These are phyloP conservation scores for Rhodotorula mucilaginosa DNA, from an alignment of 1,284 basidiomycete genomes.

Conservation along the genomic window DNA sequence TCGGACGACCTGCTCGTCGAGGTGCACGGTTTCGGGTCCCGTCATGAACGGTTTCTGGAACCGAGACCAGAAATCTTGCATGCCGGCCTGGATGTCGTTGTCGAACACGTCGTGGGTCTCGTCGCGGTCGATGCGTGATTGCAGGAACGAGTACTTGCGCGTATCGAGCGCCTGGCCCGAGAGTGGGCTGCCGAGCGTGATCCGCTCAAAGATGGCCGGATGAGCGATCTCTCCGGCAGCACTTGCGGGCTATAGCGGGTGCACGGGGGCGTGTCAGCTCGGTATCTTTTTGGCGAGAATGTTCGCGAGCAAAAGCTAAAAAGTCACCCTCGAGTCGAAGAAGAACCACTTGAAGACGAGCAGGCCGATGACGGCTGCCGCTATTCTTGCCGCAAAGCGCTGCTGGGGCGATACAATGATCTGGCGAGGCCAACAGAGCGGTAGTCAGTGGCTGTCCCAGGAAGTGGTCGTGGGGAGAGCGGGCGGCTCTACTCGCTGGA, in stretches of 20 bases:
- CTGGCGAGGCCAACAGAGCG: constrained; percentile 9
- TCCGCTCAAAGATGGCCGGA: constrained; percentile 67
- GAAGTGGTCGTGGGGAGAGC: no score
- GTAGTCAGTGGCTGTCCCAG: not conserved
- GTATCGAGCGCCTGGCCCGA: constrained; percentile 76
- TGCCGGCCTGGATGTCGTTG: constrained; percentile 69
- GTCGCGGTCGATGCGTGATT: constrained; percentile 59
- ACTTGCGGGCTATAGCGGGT: constrained; percentile 32
- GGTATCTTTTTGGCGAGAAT: not conserved
- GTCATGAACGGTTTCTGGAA: constrained; percentile 70
- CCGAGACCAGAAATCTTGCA: constrained; percentile 81
- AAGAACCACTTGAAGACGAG: constrained; percentile 40
- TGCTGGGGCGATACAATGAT: constrained; percentile 33
- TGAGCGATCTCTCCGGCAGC: constrained; percentile 47
- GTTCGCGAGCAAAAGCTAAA: no score
- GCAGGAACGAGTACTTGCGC: constrained; percentile 78
- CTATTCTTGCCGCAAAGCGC: constrained; percentile 28
- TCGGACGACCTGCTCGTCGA: constrained; percentile 81
- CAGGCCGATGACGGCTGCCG: constrained; percentile 15
- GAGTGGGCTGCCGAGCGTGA: constrained; percentile 60
- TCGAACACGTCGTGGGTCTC: constrained; percentile 75
- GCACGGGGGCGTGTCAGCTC: not conserved
- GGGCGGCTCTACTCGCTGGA: no score
- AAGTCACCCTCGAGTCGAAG: constrained; percentile 39
- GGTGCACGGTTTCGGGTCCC: constrained; percentile 73